Base-by-base conservation (phyloP, 805 yeast genomes). In the Wickerhamomyces ciferrii region DNA sequence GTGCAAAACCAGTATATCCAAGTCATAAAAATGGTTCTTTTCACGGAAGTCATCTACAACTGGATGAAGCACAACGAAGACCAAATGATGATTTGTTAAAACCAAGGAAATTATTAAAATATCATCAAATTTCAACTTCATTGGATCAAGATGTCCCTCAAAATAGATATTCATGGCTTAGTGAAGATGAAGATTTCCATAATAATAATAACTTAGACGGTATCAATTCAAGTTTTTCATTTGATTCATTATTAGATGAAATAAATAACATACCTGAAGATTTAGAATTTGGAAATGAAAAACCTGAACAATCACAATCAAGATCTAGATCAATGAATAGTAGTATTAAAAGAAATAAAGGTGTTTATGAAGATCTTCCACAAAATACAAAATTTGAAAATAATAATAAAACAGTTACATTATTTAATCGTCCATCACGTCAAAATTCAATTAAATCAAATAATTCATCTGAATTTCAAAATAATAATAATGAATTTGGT, bases 181-280 rank as follows among this genome's bases (percentile, higher is more conserved):
- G 66, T 52, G 49, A 58, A 56, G 58, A 65, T 47, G 57, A 63
- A 61, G 42, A 55, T 58, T 36, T 38, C 59, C 14, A 62, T 53
- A 21, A 51, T 10, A 55, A 50, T n/a, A 63, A 58, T 34, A n/a
- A n/a, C n/a, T n/a, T n/a, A n/a, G 54, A 50, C 19, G 51, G 47
- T 17, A 59, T 50, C 29, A 56, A 53, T 15, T 54, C 61, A 3
- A 34, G 37, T 18, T 32, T 6, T 13, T 32, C 35, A 3, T 69
- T 71, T 46, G 75, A 72, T n/a, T 68, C 69, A 19, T 61, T 72
- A 15, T 46, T 78, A 19, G 81, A 76, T 51, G 83, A 78, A 55
- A 75, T 74, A 41, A 78, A 78, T 49, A 65, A 58, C 3, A 65
- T 77, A 5, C 78, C 81, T 2, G 78, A 71, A 48, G 75, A 73